phyloP scores from a whole-genome alignment of 768 basidiomycete genomes.

The Trametes gibbosa region DNA sequence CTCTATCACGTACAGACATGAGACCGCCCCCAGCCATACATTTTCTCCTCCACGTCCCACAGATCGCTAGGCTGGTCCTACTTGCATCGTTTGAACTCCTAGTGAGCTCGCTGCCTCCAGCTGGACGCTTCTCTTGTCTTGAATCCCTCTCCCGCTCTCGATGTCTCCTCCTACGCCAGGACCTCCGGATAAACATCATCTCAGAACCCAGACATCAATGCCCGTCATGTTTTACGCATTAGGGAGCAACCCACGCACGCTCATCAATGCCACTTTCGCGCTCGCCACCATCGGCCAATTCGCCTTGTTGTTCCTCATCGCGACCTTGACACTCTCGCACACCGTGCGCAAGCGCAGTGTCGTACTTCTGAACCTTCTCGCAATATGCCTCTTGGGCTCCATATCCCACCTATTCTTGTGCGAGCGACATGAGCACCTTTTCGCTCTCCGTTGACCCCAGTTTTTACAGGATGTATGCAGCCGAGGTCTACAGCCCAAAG shows the following conservation, averaged over 20 bases:
- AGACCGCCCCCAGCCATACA: too few species aligned
- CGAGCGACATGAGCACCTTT: background rate
- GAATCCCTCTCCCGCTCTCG: background rate
- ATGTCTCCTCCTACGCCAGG: background rate
- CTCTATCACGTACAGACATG: background rate
- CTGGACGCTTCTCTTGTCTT: background rate
- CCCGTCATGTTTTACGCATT: conserved; percentile 8
- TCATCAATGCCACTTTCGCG: conserved; percentile 18
- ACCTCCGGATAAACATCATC: background rate
- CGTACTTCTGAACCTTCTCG: conserved; percentile 17
- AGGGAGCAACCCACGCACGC: conserved; percentile 3
- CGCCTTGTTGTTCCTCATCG: conserved; percentile 13
- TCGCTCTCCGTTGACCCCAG: background rate
- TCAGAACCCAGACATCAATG: background rate
- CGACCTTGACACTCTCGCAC: conserved; percentile 13
- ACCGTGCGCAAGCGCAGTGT: conserved; percentile 8
- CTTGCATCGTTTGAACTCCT: background rate
- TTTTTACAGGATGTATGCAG: conserved; percentile 16
- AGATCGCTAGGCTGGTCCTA: conserved; percentile 9
- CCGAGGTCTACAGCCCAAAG: conserved; percentile 6
- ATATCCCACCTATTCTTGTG: conserved; percentile 18
- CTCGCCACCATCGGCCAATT: conserved; percentile 19
- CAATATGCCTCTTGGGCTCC: conserved; percentile 5
- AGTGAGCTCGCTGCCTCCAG: background rate
- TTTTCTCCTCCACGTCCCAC: background rate